Conservation (phyloP, 208 protist genomes). For the Phytomonas serpens region DNA sequence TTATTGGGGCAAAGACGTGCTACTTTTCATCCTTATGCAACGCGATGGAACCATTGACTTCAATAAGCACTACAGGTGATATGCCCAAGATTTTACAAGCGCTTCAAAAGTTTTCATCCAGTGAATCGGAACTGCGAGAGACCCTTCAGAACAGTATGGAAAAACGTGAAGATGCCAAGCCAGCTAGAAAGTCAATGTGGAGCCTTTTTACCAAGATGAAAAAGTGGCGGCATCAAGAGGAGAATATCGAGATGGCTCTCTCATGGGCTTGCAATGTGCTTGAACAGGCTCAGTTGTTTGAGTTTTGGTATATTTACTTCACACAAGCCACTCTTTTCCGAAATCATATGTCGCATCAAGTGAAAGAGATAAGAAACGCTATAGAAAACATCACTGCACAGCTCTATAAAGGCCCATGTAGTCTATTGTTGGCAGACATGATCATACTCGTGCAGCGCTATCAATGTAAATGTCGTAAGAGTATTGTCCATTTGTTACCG, state of each 20-base stretch:
- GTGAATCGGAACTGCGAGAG: conserved; percentile 30
- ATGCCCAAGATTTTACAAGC: conserved; percentile 25
- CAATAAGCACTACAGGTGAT: conserved; percentile 45
- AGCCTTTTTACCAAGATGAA: conserved; percentile 52
- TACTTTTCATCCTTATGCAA: conserved; percentile 58
- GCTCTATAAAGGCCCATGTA: conserved; percentile 54
- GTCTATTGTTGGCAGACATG: conserved; percentile 74
- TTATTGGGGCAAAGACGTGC: conserved; percentile 47
- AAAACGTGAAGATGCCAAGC: conserved; percentile 24
- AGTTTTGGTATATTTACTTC: conserved; percentile 66
- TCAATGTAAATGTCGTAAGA: conserved; percentile 59
- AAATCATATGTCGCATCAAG: conserved; percentile 17
- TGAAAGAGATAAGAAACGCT: conserved; percentile 29
- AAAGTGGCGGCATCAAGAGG: conserved; percentile 52
- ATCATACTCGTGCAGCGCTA: conserved; percentile 52
- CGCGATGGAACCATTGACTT: conserved; percentile 48
- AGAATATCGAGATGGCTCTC: conserved; percentile 43
- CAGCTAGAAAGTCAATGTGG: conserved; percentile 39
- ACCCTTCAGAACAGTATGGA: conserved; percentile 46
- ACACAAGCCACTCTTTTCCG: conserved; percentile 23
- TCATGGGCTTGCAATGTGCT: conserved; percentile 55
- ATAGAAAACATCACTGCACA: conserved; percentile 36
- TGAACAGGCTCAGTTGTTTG: conserved; percentile 64
- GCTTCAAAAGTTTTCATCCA: conserved; percentile 38
- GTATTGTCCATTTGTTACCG: conserved; percentile 44